phyloP scores from a whole-genome alignment of 2,329 filamentous ascomycete genomes.

The Chaetomium strumarium region DNA sequence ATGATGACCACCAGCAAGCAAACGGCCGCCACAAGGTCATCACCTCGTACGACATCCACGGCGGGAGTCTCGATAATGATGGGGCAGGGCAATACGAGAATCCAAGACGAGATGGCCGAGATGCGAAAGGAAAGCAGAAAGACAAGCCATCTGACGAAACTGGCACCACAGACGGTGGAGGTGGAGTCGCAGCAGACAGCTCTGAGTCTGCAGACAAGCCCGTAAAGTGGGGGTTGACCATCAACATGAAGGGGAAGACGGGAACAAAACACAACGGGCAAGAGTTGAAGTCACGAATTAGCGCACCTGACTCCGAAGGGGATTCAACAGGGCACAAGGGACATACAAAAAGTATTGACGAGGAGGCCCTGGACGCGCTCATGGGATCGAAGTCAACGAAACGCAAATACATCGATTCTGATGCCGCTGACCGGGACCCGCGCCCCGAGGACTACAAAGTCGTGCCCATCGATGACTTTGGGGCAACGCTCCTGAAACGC shows the following conservation, averaged over 20 bases:
- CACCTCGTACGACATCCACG: conserved; percentile 26
- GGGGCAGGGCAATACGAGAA: neutral
- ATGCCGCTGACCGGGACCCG: conserved; percentile 66
- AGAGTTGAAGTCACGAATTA: neutral
- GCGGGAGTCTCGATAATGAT: conserved; percentile 7
- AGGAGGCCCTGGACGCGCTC: conserved; percentile 60
- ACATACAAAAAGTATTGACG: conserved; percentile 33
- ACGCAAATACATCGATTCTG: conserved; percentile 53
- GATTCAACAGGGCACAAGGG: conserved; percentile 9
- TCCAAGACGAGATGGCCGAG: neutral
- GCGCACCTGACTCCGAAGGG: conserved; percentile 12
- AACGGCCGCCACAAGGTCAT: conserved; percentile 40
- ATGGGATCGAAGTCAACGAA: conserved; percentile 41
- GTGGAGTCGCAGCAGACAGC: neutral
- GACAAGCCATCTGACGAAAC: neutral
- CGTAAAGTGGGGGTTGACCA: conserved; percentile 50
- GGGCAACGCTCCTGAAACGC: conserved; percentile 78
- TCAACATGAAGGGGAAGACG: conserved; percentile 34
- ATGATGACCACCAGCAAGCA: conserved; percentile 12
- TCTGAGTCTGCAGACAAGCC: conserved; percentile 40
- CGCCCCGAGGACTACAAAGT: conserved; percentile 77
- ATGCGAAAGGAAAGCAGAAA: neutral
- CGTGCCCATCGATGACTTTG: conserved; percentile 91
- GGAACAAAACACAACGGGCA: neutral
- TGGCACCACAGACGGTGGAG: neutral